Evolutionary conservation across 1,139 yeast species (phyloP), one percentile per base, ranked within the genome.

Genomic region (Waltiozyma sp.): DNA sequence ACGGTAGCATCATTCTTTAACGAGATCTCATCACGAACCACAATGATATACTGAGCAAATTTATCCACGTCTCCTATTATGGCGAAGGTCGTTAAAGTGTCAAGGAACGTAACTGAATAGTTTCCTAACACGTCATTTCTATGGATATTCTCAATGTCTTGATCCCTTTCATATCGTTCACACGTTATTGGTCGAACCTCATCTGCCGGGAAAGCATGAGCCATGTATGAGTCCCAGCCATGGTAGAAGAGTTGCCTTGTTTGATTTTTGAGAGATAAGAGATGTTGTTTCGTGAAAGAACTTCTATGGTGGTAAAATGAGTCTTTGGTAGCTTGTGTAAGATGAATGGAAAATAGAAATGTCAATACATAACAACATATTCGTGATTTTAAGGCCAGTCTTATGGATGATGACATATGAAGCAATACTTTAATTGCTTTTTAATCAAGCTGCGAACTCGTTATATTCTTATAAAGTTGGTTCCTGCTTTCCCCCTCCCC

Each of bases 41-140:
- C 63, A 0, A 59, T 56, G n/a, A 85, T 68, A 38, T 75, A 69
- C 2, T 59, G 43, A 14, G 66, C 69, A 48, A 88, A 77, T 34
- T 69, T 70, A 14, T 68, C 70, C 60, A 74, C 70, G 51, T 84
- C 84, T 38, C 77, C 80, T 66, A 88, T 66, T 0, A 86, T 69
- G 14, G 91, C 80, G 47, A 86, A 72, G 33, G 91, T 80, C 49
- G 91, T 95, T 38, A 89, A 58, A 24, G 85, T 73, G 58, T 89
- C 97, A 28, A 89, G 65, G 40, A 87, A 62, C 0, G 95, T 86
- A 55, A 80, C 72, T 1, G 94, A 77, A 43, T 78, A 80, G 55
- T 87, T 88, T 0, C 96, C 96, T 64, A 87, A 62, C 0, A 84
- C 93, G 57, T 89, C 97, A 57, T 87, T 87, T 42, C 84, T 65